These are phyloP conservation scores for Mucor racemosus DNA, from an alignment of 371 early-diverging fungal species.

Conservation along the genomic window DNA sequence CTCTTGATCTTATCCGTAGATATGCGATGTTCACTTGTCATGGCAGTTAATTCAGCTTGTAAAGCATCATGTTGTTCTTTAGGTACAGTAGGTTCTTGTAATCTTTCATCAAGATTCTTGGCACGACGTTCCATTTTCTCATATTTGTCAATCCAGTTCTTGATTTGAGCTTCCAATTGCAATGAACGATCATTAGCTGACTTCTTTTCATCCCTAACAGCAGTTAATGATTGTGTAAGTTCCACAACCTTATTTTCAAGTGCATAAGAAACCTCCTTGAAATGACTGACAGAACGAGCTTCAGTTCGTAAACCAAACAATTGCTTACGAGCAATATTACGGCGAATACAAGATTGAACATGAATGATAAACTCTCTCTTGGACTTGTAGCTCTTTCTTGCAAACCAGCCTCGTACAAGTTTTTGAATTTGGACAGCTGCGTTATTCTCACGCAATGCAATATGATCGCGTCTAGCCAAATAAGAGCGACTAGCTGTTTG, in stretches of 20 bases:
- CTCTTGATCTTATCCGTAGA: constrained; percentile 60
- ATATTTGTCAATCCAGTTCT: constrained; percentile 75
- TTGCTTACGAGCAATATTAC: constrained; percentile 71
- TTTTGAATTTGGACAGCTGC: constrained; percentile 84
- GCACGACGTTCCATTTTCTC: constrained; percentile 58
- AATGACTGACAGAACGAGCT: constrained; percentile 88
- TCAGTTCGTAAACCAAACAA: constrained; percentile 78
- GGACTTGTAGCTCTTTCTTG: constrained; percentile 63
- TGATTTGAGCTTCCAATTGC: constrained; percentile 73
- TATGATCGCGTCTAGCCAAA: constrained; percentile 58
- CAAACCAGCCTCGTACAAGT: constrained; percentile 68
- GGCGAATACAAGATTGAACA: constrained; percentile 85
- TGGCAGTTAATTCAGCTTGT: constrained; percentile 52
- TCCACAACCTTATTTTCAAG: constrained; percentile 96
- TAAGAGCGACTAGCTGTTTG: constrained; percentile 66
- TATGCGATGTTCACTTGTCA: constrained; percentile 51
- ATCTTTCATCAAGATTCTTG: constrained; percentile 53
- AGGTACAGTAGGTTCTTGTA: constrained; percentile 67
- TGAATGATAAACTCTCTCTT: constrained; percentile 65
- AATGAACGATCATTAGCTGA: constrained; percentile 57
- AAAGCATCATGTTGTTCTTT: constrained; percentile 64
- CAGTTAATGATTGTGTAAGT: constrained; percentile 82
- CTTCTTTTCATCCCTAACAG: constrained; percentile 73
- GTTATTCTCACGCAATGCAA: constrained; percentile 50
- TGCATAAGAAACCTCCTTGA: constrained; percentile 93